Percentiles rank a stretch among this genome's conserved stretches.
These are phyloP conservation scores for Glebionis coronaria DNA, from an alignment of 129 eudicot species.

Conservation along the genomic window DNA sequence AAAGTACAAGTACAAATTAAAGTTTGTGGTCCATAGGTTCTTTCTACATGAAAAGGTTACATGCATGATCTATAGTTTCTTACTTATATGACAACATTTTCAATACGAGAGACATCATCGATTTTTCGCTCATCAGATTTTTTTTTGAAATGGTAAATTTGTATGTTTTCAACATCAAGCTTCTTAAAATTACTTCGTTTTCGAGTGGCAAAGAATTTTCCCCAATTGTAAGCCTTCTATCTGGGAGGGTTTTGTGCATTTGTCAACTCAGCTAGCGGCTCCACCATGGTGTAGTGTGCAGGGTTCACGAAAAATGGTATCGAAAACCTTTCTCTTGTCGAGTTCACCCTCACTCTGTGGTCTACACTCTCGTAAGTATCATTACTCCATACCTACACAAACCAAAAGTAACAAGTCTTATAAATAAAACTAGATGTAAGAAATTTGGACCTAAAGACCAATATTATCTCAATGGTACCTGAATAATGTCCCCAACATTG, in stretches of 20 bases:
- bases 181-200: slow-evolving; percentile 58
- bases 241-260: slow-evolving; percentile 52
- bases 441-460: too few species aligned
- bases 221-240: slow-evolving; percentile 61
- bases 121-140: background rate
- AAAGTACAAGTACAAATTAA: background rate
- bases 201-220: slow-evolving; percentile 52
- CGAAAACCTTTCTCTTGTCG: slow-evolving; percentile 68
- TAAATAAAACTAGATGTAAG: background rate
- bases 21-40: background rate
- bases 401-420: background rate
- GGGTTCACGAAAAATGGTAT: slow-evolving; percentile 75
- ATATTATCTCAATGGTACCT: too few species aligned
- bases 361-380: slow-evolving; percentile 86
- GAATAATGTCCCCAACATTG: slow-evolving; percentile 65
- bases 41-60: slow-evolving; percentile 5
- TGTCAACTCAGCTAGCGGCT: slow-evolving; percentile 58
- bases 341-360: slow-evolving; percentile 67
- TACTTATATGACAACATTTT: too few species aligned
- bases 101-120: too few species aligned
- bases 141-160: slow-evolving; percentile 51
- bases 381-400: slow-evolving; percentile 63
- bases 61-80: too few species aligned
- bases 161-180: slow-evolving; percentile 64
- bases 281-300: slow-evolving; percentile 45